Conservation (phyloP, 2,329 filamentous ascomycete species). For the Fusarium liriodendri region DNA sequence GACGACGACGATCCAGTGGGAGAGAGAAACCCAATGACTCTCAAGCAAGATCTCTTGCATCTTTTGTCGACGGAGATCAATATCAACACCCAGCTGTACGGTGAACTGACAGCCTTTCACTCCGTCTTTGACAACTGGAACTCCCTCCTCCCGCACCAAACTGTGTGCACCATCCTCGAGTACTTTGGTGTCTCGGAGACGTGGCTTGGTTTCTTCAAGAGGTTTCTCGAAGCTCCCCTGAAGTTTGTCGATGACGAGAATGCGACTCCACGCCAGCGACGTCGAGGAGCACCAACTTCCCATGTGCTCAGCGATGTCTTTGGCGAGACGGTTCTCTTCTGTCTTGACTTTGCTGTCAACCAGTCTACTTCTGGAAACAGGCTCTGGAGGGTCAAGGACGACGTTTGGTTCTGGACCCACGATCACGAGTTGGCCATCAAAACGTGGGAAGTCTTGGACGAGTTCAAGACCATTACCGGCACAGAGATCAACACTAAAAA, state of each 20-base stretch:
- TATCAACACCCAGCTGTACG: constrained; percentile 57
- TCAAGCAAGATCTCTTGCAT: constrained; percentile 62
- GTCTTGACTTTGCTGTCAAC: constrained; percentile 73
- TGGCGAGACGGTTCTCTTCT: constrained; percentile 71
- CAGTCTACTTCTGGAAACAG: constrained; percentile 62
- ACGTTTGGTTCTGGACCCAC: constrained; percentile 74
- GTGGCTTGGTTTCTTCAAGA: constrained; percentile 70
- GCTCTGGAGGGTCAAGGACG: constrained; percentile 73
- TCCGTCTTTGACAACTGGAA: constrained; percentile 60
- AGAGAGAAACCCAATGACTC: constrained; percentile 51
- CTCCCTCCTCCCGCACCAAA: constrained; percentile 63
- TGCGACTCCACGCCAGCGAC: constrained; percentile 57
- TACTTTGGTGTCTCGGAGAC: constrained; percentile 68
- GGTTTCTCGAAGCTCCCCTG: constrained; percentile 69
- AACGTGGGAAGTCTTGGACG: constrained; percentile 69
- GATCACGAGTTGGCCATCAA: constrained; percentile 62
- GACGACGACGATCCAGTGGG: constrained; percentile 22
- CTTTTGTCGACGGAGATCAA: constrained; percentile 59
- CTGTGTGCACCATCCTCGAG: constrained; percentile 65
- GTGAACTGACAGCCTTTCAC: constrained; percentile 58
- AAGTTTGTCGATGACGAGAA: constrained; percentile 66
- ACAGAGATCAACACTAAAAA: constrained; percentile 65
- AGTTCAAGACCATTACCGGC: constrained; percentile 67
- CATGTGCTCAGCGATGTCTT: constrained; percentile 70
- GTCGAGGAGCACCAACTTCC: constrained; percentile 69